phyloP scores from a whole-genome alignment of 192 early-diverging fungal species.

The Ramicandelaber brevisporus region DNA sequence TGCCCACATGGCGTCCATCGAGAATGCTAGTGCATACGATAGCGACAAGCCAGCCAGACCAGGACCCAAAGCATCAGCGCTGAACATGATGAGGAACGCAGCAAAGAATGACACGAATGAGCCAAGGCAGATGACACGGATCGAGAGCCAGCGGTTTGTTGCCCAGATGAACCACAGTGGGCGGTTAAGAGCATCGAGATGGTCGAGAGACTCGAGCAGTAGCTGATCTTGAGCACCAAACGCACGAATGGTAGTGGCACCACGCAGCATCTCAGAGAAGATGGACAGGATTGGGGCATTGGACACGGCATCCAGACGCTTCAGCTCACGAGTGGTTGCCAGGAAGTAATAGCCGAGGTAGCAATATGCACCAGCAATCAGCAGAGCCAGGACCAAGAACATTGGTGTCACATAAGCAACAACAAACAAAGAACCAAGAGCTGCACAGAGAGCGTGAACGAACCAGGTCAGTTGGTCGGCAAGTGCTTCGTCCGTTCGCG shows the following conservation, averaged over 20 bases:
- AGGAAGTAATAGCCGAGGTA: conserved; percentile 45
- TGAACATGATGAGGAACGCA: conserved; percentile 17
- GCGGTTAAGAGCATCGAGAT: conserved; percentile 56
- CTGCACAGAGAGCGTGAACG: conserved; percentile 20
- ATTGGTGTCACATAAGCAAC: conserved; percentile 37
- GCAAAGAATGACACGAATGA: conserved; percentile 10
- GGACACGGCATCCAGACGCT: conserved; percentile 26
- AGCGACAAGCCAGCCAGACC: conserved; percentile 74
- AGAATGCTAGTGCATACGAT: conserved; percentile 67
- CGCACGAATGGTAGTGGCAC: conserved; percentile 39
- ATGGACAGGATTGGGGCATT: conserved; percentile 27
- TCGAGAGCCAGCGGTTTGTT: conserved; percentile 71
- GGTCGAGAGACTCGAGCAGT: conserved; percentile 23
- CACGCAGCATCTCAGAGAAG: conserved; percentile 32
- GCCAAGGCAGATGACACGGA: conserved; percentile 39
- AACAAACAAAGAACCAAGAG: conserved; percentile 26
- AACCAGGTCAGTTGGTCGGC: conserved; percentile 22
- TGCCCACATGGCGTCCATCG: conserved; percentile 51
- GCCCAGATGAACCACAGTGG: conserved; percentile 71
- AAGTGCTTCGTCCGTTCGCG: conserved; percentile 39
- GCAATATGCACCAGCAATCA: conserved; percentile 27
- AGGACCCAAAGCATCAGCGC: conserved; percentile 33
- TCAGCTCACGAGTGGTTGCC: conserved; percentile 58
- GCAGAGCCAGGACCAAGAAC: conserved; percentile 39
- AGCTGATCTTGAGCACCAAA: conserved; percentile 28